Evolutionary conservation across 495 filamentous ascomycete species (phyloP).

Genomic region (Penicillium crystallinum): DNA sequence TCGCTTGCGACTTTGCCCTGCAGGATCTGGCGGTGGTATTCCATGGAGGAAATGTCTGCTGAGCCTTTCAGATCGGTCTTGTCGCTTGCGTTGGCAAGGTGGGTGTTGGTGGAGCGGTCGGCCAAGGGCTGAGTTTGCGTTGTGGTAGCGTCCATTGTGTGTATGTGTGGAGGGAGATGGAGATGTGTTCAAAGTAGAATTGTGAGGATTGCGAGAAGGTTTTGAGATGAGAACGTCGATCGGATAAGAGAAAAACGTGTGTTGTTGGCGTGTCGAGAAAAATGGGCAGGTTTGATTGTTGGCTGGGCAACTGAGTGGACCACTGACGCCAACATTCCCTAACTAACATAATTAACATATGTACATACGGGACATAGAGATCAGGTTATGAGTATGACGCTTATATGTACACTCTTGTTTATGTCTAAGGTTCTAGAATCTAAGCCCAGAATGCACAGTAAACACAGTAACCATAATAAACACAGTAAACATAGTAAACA

Average conservation of each 20-base stretch:
- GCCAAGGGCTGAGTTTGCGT: conserved; percentile 35
- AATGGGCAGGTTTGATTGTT: conserved; percentile 37
- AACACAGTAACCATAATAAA: background rate
- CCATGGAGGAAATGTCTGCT: conserved; percentile 49
- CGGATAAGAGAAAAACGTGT: conserved; percentile 30
- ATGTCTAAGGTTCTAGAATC: background rate
- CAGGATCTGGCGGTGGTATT: conserved; percentile 73
- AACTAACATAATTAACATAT: too few relatives aligned
- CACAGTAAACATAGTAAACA: background rate
- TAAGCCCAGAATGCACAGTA: background rate
- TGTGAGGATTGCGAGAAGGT: conserved; percentile 1
- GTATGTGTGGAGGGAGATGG: conserved; percentile 5
- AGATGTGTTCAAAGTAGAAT: background rate
- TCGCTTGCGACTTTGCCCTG: conserved; percentile 66
- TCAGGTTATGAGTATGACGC: background rate
- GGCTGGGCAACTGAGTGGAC: conserved; percentile 33
- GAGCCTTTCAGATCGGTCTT: conserved; percentile 33
- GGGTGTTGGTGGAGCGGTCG: conserved; percentile 43
- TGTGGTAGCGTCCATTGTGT: conserved; percentile 32
- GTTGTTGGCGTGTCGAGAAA: conserved; percentile 23
- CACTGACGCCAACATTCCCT: conserved; percentile 11
- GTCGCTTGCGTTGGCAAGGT: conserved; percentile 29
- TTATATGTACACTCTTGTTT: background rate
- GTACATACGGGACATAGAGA: too few relatives aligned
- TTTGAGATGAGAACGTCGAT: conserved; percentile 8